Conservation (phyloP, 495 filamentous ascomycete genomes). For the Daldinia concentrica region DNA sequence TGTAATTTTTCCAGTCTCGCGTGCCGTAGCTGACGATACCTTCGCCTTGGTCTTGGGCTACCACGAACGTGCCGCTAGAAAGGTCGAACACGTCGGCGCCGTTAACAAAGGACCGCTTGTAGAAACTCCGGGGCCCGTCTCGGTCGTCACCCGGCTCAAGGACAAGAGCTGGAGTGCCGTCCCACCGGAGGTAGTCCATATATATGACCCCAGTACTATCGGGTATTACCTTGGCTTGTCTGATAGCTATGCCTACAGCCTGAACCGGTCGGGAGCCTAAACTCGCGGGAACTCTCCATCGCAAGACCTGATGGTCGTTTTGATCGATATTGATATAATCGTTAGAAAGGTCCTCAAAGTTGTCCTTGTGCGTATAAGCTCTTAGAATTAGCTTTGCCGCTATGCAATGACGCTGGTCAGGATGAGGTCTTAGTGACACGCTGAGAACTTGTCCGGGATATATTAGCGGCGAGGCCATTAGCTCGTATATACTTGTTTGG, state of each 20-base stretch:
- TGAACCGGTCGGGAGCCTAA: constrained; percentile 42
- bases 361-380: constrained; percentile 35
- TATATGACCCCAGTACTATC: constrained; percentile 27
- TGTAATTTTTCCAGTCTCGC: constrained; percentile 46
- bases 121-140: constrained; percentile 23
- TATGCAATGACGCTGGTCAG: background rate
- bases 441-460: constrained; percentile 43
- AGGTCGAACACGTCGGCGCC: constrained; percentile 35
- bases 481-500: constrained; percentile 32
- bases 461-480: constrained; percentile 41
- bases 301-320: constrained; percentile 3
- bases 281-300: constrained; percentile 35
- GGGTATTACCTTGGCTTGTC: background rate
- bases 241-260: constrained; percentile 31
- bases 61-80: constrained; percentile 14
- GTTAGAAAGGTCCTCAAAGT: constrained; percentile 19
- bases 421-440: constrained; percentile 17
- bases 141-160: constrained; percentile 1
- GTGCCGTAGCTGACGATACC: constrained; percentile 46
- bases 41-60: constrained; percentile 43
- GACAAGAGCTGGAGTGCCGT: constrained; percentile 33
- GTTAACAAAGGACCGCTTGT: constrained; percentile 44
- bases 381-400: constrained; percentile 23
- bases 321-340: background rate
- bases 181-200: constrained; percentile 39